Percentiles rank a stretch among this genome's conserved stretches.
Evolutionary conservation across 2,329 filamentous ascomycete genomes (phyloP).

Genomic region (Neofusicoccum ribis): DNA sequence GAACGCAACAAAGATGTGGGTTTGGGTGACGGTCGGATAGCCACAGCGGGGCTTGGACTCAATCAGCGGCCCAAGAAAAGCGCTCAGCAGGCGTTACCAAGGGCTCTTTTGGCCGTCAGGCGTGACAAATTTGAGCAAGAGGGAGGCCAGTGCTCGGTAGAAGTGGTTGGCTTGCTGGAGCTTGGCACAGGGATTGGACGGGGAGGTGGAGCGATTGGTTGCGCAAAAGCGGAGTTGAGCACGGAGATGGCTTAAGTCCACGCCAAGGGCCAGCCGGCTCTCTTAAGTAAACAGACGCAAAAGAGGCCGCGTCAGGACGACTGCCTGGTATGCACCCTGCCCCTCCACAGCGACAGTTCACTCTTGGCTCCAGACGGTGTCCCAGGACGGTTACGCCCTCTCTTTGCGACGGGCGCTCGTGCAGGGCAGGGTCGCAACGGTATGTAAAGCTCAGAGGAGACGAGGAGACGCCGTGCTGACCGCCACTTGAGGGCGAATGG

Average conservation of each 20-base stretch:
- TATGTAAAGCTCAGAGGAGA: neutral
- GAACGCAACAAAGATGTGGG: neutral
- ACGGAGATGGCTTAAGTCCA: constrained; percentile 16
- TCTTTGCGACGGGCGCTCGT: neutral
- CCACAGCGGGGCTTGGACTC: neutral
- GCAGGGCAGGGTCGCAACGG: neutral
- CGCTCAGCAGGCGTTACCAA: neutral
- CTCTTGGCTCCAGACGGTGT: constrained; percentile 1
- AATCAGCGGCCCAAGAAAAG: neutral
- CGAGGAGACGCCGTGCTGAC: neutral
- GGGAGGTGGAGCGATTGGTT: neutral
- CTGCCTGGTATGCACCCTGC: constrained; percentile 11
- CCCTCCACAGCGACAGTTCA: neutral
- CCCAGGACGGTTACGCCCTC: neutral
- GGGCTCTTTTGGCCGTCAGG: neutral
- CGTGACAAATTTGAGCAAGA: neutral
- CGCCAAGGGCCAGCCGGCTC: neutral
- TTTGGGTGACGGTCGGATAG: neutral
- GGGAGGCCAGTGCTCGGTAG: neutral
- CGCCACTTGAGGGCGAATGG: neutral
- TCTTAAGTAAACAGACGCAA: neutral
- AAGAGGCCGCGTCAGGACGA: neutral
- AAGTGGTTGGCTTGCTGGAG: neutral
- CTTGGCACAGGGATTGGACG: neutral
- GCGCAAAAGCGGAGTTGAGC: constrained; percentile 9